phyloP scores from a whole-genome alignment of 441 rosid species.

The Pelargonium hybrid region DNA sequence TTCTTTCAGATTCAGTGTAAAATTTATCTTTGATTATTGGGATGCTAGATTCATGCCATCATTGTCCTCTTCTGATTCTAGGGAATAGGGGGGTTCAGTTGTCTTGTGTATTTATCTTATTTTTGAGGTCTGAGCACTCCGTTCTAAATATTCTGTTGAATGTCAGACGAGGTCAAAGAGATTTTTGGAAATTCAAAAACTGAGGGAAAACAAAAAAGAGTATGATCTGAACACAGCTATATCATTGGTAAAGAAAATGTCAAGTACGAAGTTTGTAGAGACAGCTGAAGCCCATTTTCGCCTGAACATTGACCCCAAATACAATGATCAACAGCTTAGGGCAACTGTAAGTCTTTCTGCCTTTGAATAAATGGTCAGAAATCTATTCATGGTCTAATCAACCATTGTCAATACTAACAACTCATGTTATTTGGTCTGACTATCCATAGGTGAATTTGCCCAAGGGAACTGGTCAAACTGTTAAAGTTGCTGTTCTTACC shows the following conservation, averaged over 20 bases:
- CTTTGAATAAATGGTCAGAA: neutral
- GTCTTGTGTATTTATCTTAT: neutral
- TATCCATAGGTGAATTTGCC: constrained; percentile 73
- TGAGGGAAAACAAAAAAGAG: constrained; percentile 80
- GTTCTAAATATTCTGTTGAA: constrained; percentile 11
- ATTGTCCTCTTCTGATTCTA: no score
- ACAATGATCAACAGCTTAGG: constrained; percentile 92
- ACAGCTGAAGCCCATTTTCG: constrained; percentile 98
- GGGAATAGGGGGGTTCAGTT: no score
- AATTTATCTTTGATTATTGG: no score
- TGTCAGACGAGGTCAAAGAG: constrained; percentile 94
- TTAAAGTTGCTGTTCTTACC: constrained; percentile 89
- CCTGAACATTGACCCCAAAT: constrained; percentile 91
- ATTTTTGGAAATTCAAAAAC: constrained; percentile 91
- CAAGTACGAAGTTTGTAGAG: constrained; percentile 73
- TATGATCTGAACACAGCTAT: constrained; percentile 65
- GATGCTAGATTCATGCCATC: no score
- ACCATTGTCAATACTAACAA: neutral
- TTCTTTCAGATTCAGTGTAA: no score
- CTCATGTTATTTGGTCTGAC: constrained; percentile 6
- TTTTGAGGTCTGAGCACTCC: constrained; percentile 16
- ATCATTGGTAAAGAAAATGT: constrained; percentile 65
- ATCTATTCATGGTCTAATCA: neutral
- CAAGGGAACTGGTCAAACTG: constrained; percentile 87
- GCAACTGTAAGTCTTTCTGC: constrained; percentile 55